Evolutionary conservation across 225 moss, liverwort and hornwort genomes (phyloP).

Genomic region (Marchantia paleacea): DNA sequence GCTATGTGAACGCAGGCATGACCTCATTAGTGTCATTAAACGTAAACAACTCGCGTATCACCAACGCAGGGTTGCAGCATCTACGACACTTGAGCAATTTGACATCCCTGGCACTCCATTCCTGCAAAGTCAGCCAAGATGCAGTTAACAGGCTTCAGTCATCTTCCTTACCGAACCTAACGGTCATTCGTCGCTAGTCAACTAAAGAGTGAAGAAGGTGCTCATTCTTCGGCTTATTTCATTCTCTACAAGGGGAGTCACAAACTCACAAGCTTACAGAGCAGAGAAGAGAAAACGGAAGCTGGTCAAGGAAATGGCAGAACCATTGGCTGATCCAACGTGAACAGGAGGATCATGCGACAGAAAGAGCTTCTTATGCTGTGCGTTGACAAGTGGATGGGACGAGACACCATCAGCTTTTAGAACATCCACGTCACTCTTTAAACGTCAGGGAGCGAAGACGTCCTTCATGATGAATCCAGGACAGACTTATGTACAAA

Average conservation of each 20-base stretch:
- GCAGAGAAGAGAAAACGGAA: slow-evolving; percentile 1
- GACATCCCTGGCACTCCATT: slow-evolving; percentile 79
- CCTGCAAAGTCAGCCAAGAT: slow-evolving; percentile 65
- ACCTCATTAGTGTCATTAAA: slow-evolving; percentile 78
- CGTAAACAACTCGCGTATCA: slow-evolving; percentile 71
- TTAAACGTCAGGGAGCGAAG: background rate
- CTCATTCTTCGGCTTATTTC: background rate
- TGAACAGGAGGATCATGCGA: background rate
- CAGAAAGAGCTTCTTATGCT: slow-evolving; percentile 7
- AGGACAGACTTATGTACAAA: slow-evolving; percentile 10
- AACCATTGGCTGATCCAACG: background rate
- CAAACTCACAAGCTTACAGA: background rate
- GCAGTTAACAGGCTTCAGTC: slow-evolving; percentile 70
- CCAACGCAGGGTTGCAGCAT: slow-evolving; percentile 80
- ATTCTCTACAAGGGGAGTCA: background rate
- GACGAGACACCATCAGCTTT: background rate
- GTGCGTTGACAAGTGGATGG: background rate
- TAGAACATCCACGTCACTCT: background rate
- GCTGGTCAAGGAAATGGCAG: slow-evolving; percentile 1
- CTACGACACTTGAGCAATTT: slow-evolving; percentile 67
- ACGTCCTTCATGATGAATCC: background rate
- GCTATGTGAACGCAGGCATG: slow-evolving; percentile 54
- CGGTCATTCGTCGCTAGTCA: slow-evolving; percentile 57
- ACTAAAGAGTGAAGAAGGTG: background rate
- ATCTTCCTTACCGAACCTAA: slow-evolving; percentile 66